Evolutionary conservation across 140 eudicot species (phyloP).

Genomic region (Anethum foeniculum): DNA sequence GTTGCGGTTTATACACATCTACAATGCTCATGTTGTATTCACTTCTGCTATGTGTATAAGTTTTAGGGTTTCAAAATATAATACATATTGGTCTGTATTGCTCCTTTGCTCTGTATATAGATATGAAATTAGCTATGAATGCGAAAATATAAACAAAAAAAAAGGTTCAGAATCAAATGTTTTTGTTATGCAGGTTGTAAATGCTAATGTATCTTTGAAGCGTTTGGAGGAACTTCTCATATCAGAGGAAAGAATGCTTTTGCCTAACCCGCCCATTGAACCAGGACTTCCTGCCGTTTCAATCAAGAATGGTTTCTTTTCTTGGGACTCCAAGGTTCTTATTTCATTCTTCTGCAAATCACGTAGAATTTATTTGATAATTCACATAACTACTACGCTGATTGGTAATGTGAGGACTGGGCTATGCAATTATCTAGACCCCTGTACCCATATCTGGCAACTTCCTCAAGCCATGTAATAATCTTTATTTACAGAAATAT

Average conservation of each 20-base stretch:
- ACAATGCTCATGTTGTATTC: not conserved
- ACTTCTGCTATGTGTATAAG: not conserved
- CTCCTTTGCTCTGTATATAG: not conserved
- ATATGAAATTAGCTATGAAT: not conserved
- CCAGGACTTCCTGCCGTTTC: slow-evolving; percentile 78
- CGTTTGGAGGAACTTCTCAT: slow-evolving; percentile 82
- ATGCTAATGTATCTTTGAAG: slow-evolving; percentile 79
- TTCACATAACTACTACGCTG: not conserved
- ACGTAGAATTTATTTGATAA: not conserved
- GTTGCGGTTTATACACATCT: not conserved
- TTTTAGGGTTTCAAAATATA: not conserved
- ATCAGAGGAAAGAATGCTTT: slow-evolving; percentile 78
- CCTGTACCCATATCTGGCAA: not conserved
- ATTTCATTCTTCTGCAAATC: slow-evolving; percentile 2
- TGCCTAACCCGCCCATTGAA: slow-evolving; percentile 86
- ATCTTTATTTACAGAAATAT: not conserved
- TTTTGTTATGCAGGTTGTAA: slow-evolving; percentile 60
- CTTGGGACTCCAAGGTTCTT: slow-evolving; percentile 88
- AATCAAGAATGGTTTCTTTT: slow-evolving; percentile 70
- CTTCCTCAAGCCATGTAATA: not conserved
- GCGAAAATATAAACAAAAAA: not conserved
- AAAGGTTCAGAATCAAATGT: not conserved
- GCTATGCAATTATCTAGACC: not conserved
- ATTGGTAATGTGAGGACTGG: not conserved
- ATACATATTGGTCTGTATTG: not conserved